A percentile compares a stretch with the other conserved stretches of the same genome.
Conservation (phyloP, 1,284 basidiomycete genomes). For the Athelia psychrophila region DNA sequence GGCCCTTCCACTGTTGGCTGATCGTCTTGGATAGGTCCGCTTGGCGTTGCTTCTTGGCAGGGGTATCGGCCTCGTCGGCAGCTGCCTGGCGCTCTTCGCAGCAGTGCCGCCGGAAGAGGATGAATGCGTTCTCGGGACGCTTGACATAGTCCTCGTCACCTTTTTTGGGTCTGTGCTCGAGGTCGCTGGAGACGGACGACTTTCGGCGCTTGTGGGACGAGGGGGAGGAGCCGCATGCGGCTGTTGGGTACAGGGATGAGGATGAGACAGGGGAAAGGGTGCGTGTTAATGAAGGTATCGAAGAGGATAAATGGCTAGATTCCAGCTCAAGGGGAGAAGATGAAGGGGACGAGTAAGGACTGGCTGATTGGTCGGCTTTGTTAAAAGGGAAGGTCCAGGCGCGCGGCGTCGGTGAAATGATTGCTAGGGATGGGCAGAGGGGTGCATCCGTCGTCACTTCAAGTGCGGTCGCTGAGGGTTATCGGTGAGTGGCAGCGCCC, state of each 20-base stretch:
- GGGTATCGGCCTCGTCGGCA: conserved; percentile 29
- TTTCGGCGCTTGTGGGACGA: conserved; percentile 58
- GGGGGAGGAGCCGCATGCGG: conserved; percentile 21
- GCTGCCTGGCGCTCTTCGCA: conserved; percentile 63
- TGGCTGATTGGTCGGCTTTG: conserved; percentile 38
- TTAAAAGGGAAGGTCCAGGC: conserved; percentile 67
- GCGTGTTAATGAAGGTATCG: conserved; percentile 45
- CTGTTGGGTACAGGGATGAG: conserved; percentile 11
- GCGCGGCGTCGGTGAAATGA: conserved; percentile 75
- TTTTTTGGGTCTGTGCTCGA: conserved; percentile 69
- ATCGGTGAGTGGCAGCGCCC: conserved; percentile 6
- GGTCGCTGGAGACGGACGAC: conserved; percentile 51
- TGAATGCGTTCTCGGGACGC: conserved; percentile 79
- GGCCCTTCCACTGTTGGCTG: conserved; percentile 70
- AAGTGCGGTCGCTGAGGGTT: conserved; percentile 41
- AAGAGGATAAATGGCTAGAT: conserved; percentile 49
- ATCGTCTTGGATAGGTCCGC: conserved; percentile 74
- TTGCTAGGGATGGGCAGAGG: conserved; percentile 53
- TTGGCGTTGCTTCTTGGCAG: conserved; percentile 49
- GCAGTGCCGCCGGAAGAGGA: conserved; percentile 73
- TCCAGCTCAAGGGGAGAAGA: conserved; percentile 70
- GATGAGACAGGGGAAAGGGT: conserved; percentile 46
- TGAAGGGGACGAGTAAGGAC: conserved; percentile 63
- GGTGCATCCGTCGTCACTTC: conserved; percentile 68
- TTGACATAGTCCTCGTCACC: conserved; percentile 81